Base-by-base conservation (phyloP, 2,329 filamentous ascomycete genomes). In the Apiospora malaysiana region DNA sequence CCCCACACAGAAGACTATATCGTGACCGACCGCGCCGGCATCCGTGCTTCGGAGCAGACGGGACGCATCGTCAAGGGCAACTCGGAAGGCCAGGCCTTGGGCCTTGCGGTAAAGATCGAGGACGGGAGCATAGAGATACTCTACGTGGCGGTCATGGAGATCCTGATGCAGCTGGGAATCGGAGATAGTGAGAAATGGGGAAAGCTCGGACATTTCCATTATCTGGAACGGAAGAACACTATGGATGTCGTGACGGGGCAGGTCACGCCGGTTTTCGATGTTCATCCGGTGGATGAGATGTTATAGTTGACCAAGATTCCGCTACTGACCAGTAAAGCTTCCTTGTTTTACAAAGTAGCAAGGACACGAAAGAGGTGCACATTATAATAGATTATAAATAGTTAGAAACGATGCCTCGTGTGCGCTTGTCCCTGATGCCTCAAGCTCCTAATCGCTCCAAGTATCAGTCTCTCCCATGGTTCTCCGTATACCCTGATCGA, bases 71-170 rank as follows among this genome's bases (percentile, higher is more conserved):
- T 83, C 0, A 80, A 78, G 1, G 82, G 81, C 14, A 16, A 18
- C 14, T 32, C 25, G 3, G 49, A 56, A 32, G 25, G 49, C 2
- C 49, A 56, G 6, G 78, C 80, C 0, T 67, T 87, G 4, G 85
- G 84, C 0, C 83, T 87, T 14, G 79, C 84, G 0, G 81, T 85
- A 16, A 87, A 87, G 73, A 80, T 87, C 9, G 85, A 86, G 70
- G 86, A 87, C 63, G 85, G 85, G 0, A 86, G 79, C 71, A 72
- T 83, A 1, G 78, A 78, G 6, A 80, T 85, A 1, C 76, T 87
- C 1, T 85, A 86, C 69, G 79, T 83, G 0, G 84, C 79, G 0
- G 78, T 85, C 1, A 71, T 77, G 3, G 85, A 87, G 72, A 80
- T 86, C 10, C 74, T 87, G 10, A 77, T 82, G n/a, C 83, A 83